Evolutionary conservation across 306 rosid species (phyloP).

Genomic region (Elaeagnus macrophylla): DNA sequence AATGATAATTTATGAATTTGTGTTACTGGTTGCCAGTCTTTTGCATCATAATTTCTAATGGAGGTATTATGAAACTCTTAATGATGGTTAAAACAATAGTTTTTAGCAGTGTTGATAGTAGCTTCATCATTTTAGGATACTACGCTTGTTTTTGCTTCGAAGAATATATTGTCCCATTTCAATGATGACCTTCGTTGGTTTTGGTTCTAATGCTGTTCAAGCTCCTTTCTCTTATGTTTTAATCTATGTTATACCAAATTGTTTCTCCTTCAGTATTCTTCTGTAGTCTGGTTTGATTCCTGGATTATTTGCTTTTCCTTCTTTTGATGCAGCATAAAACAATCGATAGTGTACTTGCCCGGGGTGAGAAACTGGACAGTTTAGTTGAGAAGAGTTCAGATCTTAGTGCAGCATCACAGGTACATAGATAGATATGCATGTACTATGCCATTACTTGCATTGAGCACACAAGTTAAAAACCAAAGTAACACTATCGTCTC

Average conservation of each 20-base stretch:
- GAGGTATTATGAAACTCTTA: neutral
- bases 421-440: too few species aligned
- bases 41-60: neutral
- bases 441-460: too few species aligned
- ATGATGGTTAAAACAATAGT: neutral
- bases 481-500: too few species aligned
- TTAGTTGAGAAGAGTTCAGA: conserved; percentile 98
- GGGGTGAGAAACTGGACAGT: conserved; percentile 96
- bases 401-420: conserved; percentile 98
- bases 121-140: neutral
- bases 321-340: conserved; percentile 70
- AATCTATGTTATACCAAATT: neutral
- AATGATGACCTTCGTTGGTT: neutral
- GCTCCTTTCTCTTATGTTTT: neutral
- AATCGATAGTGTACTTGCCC: conserved; percentile 92
- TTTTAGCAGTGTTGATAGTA: neutral
- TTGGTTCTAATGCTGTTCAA: neutral
- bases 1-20: too few species aligned
- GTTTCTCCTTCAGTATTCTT: too few species aligned
- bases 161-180: neutral
- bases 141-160: neutral
- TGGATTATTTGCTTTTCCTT: conserved; percentile 3
- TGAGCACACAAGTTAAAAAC: too few species aligned
- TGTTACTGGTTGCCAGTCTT: too few species aligned
- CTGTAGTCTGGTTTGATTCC: neutral